Base-by-base conservation (phyloP, 306 rosid species). In the Vachellia collinsii region DNA sequence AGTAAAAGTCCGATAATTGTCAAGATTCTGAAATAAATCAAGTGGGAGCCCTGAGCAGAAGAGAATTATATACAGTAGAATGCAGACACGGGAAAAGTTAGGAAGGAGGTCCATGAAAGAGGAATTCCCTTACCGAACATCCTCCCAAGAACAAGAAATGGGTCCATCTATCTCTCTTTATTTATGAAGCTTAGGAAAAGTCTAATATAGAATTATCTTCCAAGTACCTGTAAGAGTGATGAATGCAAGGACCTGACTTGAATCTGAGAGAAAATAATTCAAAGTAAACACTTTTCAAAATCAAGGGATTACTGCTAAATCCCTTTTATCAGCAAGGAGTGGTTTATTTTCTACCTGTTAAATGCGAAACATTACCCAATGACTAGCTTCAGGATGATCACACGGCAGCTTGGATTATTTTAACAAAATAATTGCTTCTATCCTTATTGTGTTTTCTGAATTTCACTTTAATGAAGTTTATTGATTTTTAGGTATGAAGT, bases 401-500 rank as follows among this genome's bases (percentile, higher is more conserved):
- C 54, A 74, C 41, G 20, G 59, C 70, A 66, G 59, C 61, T 53
- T 37, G 9, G 56, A n/a, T 70, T n/a, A 58, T 70, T 74, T 85
- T 46, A 19, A 59, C 25, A 41, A 63, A 76, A 38, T 11, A 81
- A 75, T 44, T 44, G 43, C 13, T 50, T 77, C 70, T 79, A 62
- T 47, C 53, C 59, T 46, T 62, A 47, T 74, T 62, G 65, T 9
- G 46, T n/a, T n/a, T n/a, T 34, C 78, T 58, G 62, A 65, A 77
- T 72, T 59, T 75, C 79, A 63, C 83, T 70, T 70, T 70, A n/a
- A 43, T n/a, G 9, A 86, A 79, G 67, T 78, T 72, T 69, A 80
- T 76, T 90, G 86, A 89, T n/a, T 86, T 79, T 75, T 86, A 95
- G 99, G 97, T 90, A 87, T 86, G 99, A 95, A 72, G 90, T 95